Conservation (phyloP, 2,329 filamentous ascomycete genomes). For the Sporothrix schenckii region DNA sequence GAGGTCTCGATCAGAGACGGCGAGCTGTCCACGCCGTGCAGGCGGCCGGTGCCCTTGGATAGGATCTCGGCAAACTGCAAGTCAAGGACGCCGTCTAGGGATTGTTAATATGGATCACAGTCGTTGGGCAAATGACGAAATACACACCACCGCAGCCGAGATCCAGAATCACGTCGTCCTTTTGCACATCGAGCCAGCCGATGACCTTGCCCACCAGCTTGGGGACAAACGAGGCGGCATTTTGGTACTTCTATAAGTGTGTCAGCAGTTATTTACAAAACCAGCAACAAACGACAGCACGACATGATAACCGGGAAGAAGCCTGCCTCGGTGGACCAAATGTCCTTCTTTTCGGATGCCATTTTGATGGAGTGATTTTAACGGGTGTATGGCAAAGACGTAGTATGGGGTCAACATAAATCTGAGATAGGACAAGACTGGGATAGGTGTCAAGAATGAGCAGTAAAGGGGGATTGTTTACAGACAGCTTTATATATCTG, state of each 20-base stretch:
- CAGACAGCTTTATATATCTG: slow-evolving; percentile 20
- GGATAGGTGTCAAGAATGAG: not conserved
- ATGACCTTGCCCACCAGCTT: slow-evolving; percentile 62
- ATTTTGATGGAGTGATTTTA: slow-evolving; percentile 30
- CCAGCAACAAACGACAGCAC: not conserved
- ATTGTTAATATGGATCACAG: not conserved
- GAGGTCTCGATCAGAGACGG: slow-evolving; percentile 58
- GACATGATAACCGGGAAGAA: not conserved
- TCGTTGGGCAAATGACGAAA: not conserved
- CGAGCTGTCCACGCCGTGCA: slow-evolving; percentile 64
- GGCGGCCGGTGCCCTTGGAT: slow-evolving; percentile 49
- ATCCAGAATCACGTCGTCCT: slow-evolving; percentile 62
- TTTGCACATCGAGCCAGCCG: slow-evolving; percentile 60
- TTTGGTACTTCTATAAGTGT: slow-evolving; percentile 57
- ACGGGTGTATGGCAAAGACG: not conserved
- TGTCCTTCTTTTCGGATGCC: slow-evolving; percentile 40
- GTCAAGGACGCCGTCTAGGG: slow-evolving; percentile 61
- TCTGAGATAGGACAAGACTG: not conserved
- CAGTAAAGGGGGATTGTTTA: not conserved
- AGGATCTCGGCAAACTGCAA: slow-evolving; percentile 55
- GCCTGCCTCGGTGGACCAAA: slow-evolving; percentile 48
- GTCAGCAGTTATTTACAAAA: not conserved
- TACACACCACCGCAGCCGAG: slow-evolving; percentile 64
- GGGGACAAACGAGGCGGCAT: slow-evolving; percentile 65
- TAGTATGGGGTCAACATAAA: not conserved